phyloP scores from a whole-genome alignment of 352 stramenopile species.

The Elongisporangium prolatum region DNA sequence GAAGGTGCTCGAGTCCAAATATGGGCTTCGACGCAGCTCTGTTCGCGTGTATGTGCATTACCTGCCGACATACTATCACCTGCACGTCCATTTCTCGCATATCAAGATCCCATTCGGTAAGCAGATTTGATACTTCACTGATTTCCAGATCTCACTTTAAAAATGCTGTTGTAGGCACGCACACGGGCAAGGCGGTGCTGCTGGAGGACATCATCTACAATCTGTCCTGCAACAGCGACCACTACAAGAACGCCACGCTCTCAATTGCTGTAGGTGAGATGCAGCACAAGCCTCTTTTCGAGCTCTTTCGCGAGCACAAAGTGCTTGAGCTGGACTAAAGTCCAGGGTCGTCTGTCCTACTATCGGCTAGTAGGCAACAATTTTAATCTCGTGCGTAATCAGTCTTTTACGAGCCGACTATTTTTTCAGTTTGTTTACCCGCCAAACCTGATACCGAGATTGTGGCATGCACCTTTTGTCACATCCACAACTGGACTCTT shows the following conservation, averaged over 20 bases:
- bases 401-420: neutral
- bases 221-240: conserved; percentile 43
- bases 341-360: neutral
- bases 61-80: conserved; percentile 86
- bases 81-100: conserved; percentile 86
- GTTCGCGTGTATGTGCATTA: conserved; percentile 87
- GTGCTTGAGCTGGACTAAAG: neutral
- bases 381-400: neutral
- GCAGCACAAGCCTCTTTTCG: conserved; percentile 73
- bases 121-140: too few species aligned
- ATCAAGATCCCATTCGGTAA: conserved; percentile 75
- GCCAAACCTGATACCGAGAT: neutral
- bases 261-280: conserved; percentile 74
- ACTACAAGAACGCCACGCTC: conserved; percentile 74
- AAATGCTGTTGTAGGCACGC: conserved; percentile 38
- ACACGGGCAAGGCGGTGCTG: conserved; percentile 75
- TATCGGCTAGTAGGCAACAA: neutral
- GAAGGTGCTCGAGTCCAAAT: conserved; percentile 44
- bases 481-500: neutral
- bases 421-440: neutral
- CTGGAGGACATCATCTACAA: conserved; percentile 86
- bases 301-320: conserved; percentile 48
- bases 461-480: neutral
- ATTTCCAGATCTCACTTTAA: too few species aligned
- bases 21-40: conserved; percentile 42